A percentile compares a stretch with the other conserved stretches of the same genome.
These are phyloP conservation scores for Platanus orientalis DNA, from an alignment of 164 flowering plant genomes.

Conservation along the genomic window DNA sequence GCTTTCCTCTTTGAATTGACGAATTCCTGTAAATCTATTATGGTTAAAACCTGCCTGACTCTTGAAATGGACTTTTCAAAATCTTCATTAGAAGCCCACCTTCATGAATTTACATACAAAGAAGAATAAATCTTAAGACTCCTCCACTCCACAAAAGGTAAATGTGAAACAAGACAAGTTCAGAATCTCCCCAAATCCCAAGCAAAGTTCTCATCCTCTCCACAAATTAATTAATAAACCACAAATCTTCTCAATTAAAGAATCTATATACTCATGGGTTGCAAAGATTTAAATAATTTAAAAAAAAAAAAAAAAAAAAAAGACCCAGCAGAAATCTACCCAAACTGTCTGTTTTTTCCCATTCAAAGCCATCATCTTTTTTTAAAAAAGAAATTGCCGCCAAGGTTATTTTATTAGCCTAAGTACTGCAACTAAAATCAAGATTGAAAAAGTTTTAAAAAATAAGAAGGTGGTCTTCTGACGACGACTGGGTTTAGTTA, in stretches of 20 bases:
- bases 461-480: slow-evolving; percentile 5
- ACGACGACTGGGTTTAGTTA: slow-evolving; percentile 18
- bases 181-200: neutral
- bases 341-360: too few relatives aligned
- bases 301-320: too few relatives aligned
- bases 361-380: too few relatives aligned
- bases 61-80: slow-evolving; percentile 8
- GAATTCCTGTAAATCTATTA: too few relatives aligned
- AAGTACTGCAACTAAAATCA: slow-evolving; percentile 34
- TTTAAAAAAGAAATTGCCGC: slow-evolving; percentile 38
- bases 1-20: too few relatives aligned
- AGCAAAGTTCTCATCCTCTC: neutral
- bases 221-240: too few relatives aligned
- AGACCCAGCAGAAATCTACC: slow-evolving; percentile 20
- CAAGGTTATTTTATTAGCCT: slow-evolving; percentile 24
- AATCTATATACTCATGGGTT: neutral
- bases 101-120: too few relatives aligned
- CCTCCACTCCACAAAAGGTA: too few relatives aligned
- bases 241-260: slow-evolving; percentile 5
- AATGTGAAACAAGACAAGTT: neutral
- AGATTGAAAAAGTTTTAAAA: slow-evolving; percentile 3
- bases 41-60: neutral
- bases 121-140: neutral
- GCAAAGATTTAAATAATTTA: neutral
- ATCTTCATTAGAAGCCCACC: slow-evolving; percentile 14